Evolutionary conservation across 495 filamentous ascomycete species (phyloP).

Genomic region (Cairneyella variabilis): DNA sequence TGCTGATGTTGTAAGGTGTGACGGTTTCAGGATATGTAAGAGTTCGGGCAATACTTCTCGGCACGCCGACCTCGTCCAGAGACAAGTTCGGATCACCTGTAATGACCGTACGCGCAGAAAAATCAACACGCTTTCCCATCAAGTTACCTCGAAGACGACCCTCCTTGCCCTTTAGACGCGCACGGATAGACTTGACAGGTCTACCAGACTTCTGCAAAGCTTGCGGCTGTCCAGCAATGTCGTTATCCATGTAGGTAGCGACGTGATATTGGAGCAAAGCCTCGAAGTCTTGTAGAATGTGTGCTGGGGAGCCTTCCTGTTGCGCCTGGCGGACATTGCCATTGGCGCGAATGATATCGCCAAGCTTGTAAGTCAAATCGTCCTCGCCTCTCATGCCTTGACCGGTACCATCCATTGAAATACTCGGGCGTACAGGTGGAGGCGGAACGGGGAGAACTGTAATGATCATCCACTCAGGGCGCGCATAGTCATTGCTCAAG

Average conservation of each 20-base stretch:
- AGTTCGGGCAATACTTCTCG: constrained; percentile 79
- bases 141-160: constrained; percentile 94
- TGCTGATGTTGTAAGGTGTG: constrained; percentile 95
- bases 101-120: constrained; percentile 98
- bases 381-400: constrained; percentile 88
- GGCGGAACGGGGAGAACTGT: constrained; percentile 93
- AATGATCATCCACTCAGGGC: constrained; percentile 97
- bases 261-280: constrained; percentile 95
- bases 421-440: constrained; percentile 91
- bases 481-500: constrained; percentile 85
- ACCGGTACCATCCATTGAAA: constrained; percentile 87
- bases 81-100: constrained; percentile 96
- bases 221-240: constrained; percentile 93
- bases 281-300: constrained; percentile 87
- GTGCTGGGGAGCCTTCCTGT: constrained; percentile 81
- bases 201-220: constrained; percentile 95
- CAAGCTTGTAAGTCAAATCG: constrained; percentile 97
- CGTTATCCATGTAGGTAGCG: constrained; percentile 99
- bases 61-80: constrained; percentile 94
- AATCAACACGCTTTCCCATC: constrained; percentile 99
- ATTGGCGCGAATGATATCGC: constrained; percentile 97
- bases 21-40: constrained; percentile 97
- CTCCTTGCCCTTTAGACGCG: constrained; percentile 96
- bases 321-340: constrained; percentile 86
- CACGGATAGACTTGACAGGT: constrained; percentile 93